Conservation (phyloP, 306 rosid species). For the Pachyrhizus erosus region DNA sequence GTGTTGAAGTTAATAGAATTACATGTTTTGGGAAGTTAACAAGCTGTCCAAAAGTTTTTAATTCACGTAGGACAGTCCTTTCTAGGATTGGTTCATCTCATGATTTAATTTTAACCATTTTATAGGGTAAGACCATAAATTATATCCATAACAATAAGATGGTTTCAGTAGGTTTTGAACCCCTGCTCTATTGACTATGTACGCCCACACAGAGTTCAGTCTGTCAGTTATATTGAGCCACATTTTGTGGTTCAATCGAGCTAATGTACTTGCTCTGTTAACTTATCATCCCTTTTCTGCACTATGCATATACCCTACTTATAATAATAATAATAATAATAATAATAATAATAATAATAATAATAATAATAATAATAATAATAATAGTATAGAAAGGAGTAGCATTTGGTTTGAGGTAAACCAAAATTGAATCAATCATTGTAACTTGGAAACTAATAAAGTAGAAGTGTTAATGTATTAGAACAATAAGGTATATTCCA, state of each 20-base stretch:
- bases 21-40: too few species aligned
- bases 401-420: neutral
- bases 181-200: neutral
- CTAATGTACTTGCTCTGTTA: neutral
- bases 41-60: too few species aligned
- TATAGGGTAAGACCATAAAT: neutral
- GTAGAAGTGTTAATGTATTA: conserved; percentile 18
- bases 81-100: too few species aligned
- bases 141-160: neutral
- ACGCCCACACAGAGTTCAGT: neutral
- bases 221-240: too few species aligned
- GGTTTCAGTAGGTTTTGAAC: neutral
- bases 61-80: too few species aligned
- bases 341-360: too few species aligned
- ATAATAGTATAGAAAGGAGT: neutral
- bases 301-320: neutral
- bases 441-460: neutral
- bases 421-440: conserved; percentile 38
- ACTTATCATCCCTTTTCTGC: neutral
- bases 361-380: neutral
- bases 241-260: neutral
- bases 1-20: too few species aligned
- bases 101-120: too few species aligned
- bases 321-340: too few species aligned
- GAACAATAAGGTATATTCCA: conserved; percentile 58